These are phyloP conservation scores for Zasmidium cellare DNA, from an alignment of 2,329 filamentous ascomycete species.

Conservation along the genomic window DNA sequence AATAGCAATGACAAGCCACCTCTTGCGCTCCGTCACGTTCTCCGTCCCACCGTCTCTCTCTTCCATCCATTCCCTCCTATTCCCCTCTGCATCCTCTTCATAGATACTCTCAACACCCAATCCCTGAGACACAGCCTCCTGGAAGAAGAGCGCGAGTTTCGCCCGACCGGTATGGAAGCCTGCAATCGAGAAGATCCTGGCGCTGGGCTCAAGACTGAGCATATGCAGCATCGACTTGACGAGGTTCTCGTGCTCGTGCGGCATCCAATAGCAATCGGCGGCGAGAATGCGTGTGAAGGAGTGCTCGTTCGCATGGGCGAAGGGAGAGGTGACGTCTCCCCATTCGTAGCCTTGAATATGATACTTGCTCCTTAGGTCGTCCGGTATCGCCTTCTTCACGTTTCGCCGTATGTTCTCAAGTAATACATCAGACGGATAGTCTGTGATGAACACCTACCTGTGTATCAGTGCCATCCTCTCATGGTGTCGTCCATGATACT, in stretches of 20 bases:
- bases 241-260: constrained; percentile 68
- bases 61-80: constrained; percentile 59
- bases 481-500: constrained; percentile 1
- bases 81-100: constrained; percentile 68
- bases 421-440: constrained; percentile 65
- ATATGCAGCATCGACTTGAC: constrained; percentile 64
- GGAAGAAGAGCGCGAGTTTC: constrained; percentile 68
- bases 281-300: constrained; percentile 65
- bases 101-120: constrained; percentile 65
- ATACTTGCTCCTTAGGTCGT: constrained; percentile 38
- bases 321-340: constrained; percentile 54
- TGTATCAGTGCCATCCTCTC: neutral
- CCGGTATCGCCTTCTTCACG: constrained; percentile 52
- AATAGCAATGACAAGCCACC: constrained; percentile 63
- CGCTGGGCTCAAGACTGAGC: constrained; percentile 46
- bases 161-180: constrained; percentile 71
- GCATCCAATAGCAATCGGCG: constrained; percentile 76
- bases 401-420: constrained; percentile 61
- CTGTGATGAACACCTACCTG: constrained; percentile 58
- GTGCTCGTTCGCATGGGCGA: constrained; percentile 40
- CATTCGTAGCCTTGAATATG: constrained; percentile 63
- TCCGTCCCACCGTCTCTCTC: constrained; percentile 60
- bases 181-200: constrained; percentile 64
- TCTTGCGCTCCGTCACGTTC: constrained; percentile 63
- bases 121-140: constrained; percentile 51